Base-by-base conservation (phyloP, 192 early-diverging fungal genomes). In the Coemansia sp. region DNA sequence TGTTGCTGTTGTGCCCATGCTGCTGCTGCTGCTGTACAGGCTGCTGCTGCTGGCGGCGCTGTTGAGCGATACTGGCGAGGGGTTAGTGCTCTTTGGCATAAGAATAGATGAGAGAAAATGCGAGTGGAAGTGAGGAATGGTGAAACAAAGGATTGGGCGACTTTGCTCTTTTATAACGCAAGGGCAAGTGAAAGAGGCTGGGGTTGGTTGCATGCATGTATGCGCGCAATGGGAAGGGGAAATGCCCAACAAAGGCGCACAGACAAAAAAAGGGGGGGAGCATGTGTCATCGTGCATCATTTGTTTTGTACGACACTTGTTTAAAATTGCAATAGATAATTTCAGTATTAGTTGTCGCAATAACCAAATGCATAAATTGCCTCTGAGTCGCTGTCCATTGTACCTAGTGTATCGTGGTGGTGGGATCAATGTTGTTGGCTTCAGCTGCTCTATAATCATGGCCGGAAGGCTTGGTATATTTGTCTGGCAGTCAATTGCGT, bases 31-130 rank as follows among this genome's bases (percentile, higher is more conserved):
- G 27, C 49, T 53, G 29, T 53, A 53, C 14, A 53, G 29, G 49
- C 49, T 53, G 22, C 45, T 47, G 45, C 45, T 47, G 49, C 49
- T 53, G 49, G 49, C 49, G 49, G 49, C 49, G 27, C 49, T 53
- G 15, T 53, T 53, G 49, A 53, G 49, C 15, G 49, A 53, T 25
- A 53, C 29, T 24, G 29, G 49, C 27, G 49, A 25, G 22, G 15
- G 49, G 15, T 53, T 53, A 6, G 27, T 53, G 15, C 12, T 17
- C 15, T 31, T 53, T 3, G 27, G 4, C 49, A 53, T 53, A 35
- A 27, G 15, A 15, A 10, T 31, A 20, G 42, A 43, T 15, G 17
- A 43, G n/a, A 51, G 24, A 51, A 51, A 15, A 25, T n/a, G n/a
- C n/a, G n/a, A n/a, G n/a, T n/a, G n/a, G n/a, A n/a, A n/a, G n/a